Base-by-base conservation (phyloP, 352 stramenopile genomes). In the Phytophthora sp. region DNA sequence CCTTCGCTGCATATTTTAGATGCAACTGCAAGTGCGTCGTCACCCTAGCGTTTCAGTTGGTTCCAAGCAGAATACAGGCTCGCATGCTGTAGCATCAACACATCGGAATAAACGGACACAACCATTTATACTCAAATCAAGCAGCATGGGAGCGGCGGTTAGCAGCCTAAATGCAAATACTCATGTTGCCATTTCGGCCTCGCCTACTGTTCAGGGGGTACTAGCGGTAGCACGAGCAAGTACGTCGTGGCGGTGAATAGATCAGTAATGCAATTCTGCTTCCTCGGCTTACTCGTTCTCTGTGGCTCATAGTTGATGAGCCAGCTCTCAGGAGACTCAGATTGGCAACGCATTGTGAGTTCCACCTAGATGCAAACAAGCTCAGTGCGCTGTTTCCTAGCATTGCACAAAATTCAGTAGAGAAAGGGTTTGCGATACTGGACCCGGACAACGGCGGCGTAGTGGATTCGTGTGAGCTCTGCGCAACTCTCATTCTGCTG, bases 1-100 rank as follows among this genome's bases (percentile, higher is more conserved):
- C 10, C 15, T n/a, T n/a, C n/a, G n/a, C n/a, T n/a, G n/a, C n/a
- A n/a, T 42, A 6, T 39, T 42, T 35, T 43, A 91, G 82, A 65
- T 92, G 82, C 62, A 74, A 72, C 17, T 92, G 82, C 62, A 77
- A 77, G 30, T 23, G 59, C 28, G 89, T 89, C 41, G 65, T 88
- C 20, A 71, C 53, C 4, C 80, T 78, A 41, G 70, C 77, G 30
- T 88, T 92, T 59, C 82, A 89, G 62, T 66, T 92, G 24, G 61
- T 84, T 32, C 69, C 80, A 15, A 87, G 78, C 49, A 69, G 72
- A 49, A 69, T 78, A 45, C 72, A 87, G 42, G 64, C 62, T 23
- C 64, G 72, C 35, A 38, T 41, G 32, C 23, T 76, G 15, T 77
- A 69, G 54, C 37, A 3, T 41, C 8, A 15, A 31, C 27, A 6